phyloP scores from a whole-genome alignment of 495 filamentous ascomycete genomes.

The Aspergillus steynii region DNA sequence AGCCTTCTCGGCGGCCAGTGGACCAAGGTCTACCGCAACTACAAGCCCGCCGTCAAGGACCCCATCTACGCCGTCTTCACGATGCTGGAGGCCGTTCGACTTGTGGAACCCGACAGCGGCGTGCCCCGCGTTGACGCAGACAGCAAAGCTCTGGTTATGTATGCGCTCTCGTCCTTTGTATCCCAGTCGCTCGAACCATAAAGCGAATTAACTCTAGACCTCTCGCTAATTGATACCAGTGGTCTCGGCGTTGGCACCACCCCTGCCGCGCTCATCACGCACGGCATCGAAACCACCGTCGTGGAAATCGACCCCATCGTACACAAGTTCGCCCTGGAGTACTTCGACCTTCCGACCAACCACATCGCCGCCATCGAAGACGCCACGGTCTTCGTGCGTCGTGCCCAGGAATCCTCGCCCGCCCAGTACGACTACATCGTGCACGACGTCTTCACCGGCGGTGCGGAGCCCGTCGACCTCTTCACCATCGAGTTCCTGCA shows the following conservation, averaged over 20 bases:
- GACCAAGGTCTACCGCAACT: constrained; percentile 39
- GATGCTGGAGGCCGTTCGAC: constrained; percentile 86
- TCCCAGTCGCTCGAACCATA: not conserved
- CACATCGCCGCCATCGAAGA: constrained; percentile 81
- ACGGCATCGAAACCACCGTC: constrained; percentile 88
- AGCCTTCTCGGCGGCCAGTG: constrained; percentile 95
- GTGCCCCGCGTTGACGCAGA: constrained; percentile 56
- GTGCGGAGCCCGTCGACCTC: constrained; percentile 82
- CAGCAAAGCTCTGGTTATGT: constrained; percentile 83
- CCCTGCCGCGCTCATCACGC: constrained; percentile 78
- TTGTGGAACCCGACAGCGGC: constrained; percentile 60
- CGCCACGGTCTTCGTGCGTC: constrained; percentile 70
- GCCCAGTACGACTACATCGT: constrained; percentile 84
- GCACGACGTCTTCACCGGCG: constrained; percentile 98
- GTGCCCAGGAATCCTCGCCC: constrained; percentile 42
- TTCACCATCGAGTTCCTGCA: constrained; percentile 84
- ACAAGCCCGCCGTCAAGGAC: constrained; percentile 62
- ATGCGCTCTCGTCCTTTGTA: constrained; percentile 16
- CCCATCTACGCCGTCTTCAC: constrained; percentile 92
- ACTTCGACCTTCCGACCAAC: constrained; percentile 77
- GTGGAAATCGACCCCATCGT: constrained; percentile 93
- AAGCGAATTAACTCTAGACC: not conserved
- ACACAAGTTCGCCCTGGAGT: constrained; percentile 73
- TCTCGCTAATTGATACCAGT: constrained; percentile 39
- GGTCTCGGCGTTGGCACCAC: constrained; percentile 92